phyloP scores from a whole-genome alignment of 768 basidiomycete genomes.

The Peribolospora baueri region DNA sequence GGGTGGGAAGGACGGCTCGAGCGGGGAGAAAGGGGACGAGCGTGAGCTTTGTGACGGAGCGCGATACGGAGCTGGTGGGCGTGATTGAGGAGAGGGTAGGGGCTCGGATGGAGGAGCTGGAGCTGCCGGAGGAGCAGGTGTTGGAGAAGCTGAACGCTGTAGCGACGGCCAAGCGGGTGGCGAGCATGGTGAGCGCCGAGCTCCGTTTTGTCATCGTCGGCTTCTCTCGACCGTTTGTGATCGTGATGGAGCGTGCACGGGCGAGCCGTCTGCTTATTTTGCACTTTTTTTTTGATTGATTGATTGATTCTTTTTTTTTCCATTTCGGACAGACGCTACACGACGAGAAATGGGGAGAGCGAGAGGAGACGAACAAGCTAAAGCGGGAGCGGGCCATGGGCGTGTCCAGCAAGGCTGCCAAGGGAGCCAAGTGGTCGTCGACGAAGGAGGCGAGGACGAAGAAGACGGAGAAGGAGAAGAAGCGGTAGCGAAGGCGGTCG shows the following conservation, averaged over 20 bases:
- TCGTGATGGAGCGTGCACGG: not conserved
- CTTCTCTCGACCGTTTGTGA: not conserved
- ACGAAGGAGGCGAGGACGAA: too few relatives aligned
- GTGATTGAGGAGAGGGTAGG: constrained; percentile 67
- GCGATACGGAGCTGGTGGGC: constrained; percentile 61
- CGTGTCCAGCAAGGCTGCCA: not conserved
- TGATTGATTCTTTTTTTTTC: not conserved
- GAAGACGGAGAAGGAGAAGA: too few relatives aligned
- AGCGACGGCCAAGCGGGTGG: constrained; percentile 75
- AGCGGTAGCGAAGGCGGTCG: too few relatives aligned
- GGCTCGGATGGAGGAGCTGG: constrained; percentile 51
- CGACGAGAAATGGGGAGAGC: constrained; percentile 65
- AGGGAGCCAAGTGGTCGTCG: too few relatives aligned
- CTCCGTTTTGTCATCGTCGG: too few relatives aligned
- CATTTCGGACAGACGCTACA: constrained; percentile 26
- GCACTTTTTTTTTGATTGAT: constrained; percentile 22
- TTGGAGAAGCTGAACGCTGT: constrained; percentile 65
- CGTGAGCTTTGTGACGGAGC: constrained; percentile 82
- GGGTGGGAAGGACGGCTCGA: constrained; percentile 89
- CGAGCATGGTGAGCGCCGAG: constrained; percentile 76
- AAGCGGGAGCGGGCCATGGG: constrained; percentile 23
- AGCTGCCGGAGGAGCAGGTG: constrained; percentile 51
- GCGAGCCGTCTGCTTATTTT: not conserved
- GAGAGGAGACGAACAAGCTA: constrained; percentile 55
- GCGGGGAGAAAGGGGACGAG: constrained; percentile 74